phyloP scores from a whole-genome alignment of 1,284 basidiomycete genomes.

The Tilletia horrida region DNA sequence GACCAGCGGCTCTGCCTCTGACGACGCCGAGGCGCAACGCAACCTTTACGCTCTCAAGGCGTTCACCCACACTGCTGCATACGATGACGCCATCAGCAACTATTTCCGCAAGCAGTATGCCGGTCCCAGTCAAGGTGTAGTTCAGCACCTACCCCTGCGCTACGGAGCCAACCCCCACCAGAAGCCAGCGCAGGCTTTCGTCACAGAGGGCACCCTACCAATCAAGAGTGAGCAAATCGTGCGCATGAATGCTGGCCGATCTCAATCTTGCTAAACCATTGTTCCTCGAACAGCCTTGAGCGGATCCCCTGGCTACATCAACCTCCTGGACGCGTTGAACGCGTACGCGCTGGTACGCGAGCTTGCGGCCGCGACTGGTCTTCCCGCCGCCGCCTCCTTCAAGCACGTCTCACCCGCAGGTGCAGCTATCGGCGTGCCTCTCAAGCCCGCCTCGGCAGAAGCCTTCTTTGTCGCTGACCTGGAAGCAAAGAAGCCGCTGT shows the following conservation, averaged over 20 bases:
- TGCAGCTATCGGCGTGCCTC: conserved; percentile 67
- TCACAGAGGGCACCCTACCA: conserved; percentile 81
- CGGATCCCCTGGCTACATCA: conserved; percentile 97
- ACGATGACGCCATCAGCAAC: conserved; percentile 90
- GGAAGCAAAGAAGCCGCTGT: conserved; percentile 63
- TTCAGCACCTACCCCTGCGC: conserved; percentile 71
- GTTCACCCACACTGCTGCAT: conserved; percentile 90
- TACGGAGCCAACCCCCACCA: conserved; percentile 99
- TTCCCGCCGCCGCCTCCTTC: conserved; percentile 97
- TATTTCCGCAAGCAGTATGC: conserved; percentile 98
- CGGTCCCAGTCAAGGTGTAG: conserved; percentile 60
- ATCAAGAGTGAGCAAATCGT: conserved; percentile 72
- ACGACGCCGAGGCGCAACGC: conserved; percentile 64
- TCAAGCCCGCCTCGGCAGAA: conserved; percentile 81
- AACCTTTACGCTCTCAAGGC: conserved; percentile 90
- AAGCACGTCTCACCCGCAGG: conserved; percentile 99
- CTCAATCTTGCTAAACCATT: neutral
- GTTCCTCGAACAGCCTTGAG: conserved; percentile 65
- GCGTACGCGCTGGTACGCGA: conserved; percentile 95
- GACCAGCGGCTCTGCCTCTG: conserved; percentile 59
- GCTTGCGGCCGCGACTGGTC: conserved; percentile 71
- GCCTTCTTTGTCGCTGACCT: conserved; percentile 96
- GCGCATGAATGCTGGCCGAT: neutral
- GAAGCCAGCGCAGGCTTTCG: conserved; percentile 95
- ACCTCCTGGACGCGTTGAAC: conserved; percentile 96